Evolutionary conservation across 768 basidiomycete species (phyloP), one percentile per base, ranked within the genome.

Genomic region (Auriscalpium vulgare): DNA sequence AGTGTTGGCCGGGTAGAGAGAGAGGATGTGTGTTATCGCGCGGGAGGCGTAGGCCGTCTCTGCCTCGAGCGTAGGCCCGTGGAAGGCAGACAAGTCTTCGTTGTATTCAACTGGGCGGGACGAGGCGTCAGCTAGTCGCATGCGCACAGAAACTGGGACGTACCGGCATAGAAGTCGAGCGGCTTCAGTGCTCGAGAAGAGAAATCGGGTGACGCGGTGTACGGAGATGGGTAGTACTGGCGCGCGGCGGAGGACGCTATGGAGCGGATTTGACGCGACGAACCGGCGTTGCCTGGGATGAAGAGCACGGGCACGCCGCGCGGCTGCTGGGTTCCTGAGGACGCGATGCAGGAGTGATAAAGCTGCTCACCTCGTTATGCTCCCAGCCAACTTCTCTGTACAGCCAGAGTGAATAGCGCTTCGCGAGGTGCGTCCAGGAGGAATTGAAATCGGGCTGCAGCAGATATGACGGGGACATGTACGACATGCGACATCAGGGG

Each of bases 401-500:
- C 35, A 97, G 73, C 77, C 82, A 92, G n/a, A 99, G 77, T 6
- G 82, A 84, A 69, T 97, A 97, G 51, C 91, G 78, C 36, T 66
- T 69, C 4, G 85, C 83, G 10, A 95, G 74, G 3, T 83, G 82
- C 21, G 87, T 85, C 84, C 88, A 87, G 3, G 79, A 72, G 14
- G 71, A 60, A 63, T 91, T 78, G 62, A 94, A 86, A 38, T 75
- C 77, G 8, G 77, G 65, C 61, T 95, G 85, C 37, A 83, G 76
- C 16, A 91, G 69, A 69, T 98, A 98, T 0, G 88, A 88, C 3
- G 95, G 95, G 3, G 83, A 88, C 94, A 95, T 97, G 78, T 83
- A 94, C 52, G 91, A 92, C 94, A 97, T 97, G 38, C 87, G 82
- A 71, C 94, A 97, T n/a, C n/a, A n/a, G n/a, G n/a, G n/a, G n/a